Percentiles rank a stretch among this genome's conserved stretches.
These are phyloP conservation scores for Boechera divaricarpa DNA, from an alignment of 345 rosid genomes.

Conservation along the genomic window DNA sequence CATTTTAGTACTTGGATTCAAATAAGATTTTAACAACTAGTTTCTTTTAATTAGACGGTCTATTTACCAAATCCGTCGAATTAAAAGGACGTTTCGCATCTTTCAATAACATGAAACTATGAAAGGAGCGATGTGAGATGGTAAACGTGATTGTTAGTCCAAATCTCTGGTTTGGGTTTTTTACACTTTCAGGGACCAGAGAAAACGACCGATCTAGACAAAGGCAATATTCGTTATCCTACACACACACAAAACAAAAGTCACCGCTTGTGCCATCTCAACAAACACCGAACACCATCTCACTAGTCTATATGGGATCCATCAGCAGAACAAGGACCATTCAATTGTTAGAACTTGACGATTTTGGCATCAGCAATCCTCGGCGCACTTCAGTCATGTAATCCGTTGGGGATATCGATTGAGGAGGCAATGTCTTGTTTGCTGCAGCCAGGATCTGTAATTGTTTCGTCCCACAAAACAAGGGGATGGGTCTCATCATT, in stretches of 20 bases:
- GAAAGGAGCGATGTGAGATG: not conserved
- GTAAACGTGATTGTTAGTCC: conserved; percentile 25
- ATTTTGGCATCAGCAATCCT: conserved; percentile 39
- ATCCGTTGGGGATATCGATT: conserved; percentile 14
- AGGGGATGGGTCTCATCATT: conserved; percentile 18
- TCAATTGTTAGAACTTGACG: conserved; percentile 30
- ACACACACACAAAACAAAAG: conserved; percentile 15
- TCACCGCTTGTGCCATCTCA: conserved; percentile 23
- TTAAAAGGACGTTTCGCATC: not conserved
- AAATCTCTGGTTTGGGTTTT: conserved; percentile 37
- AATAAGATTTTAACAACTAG: not conserved
- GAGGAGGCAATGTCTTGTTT: conserved; percentile 36
- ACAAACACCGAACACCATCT: conserved; percentile 31
- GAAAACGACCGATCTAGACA: conserved; percentile 20
- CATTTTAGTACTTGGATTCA: not conserved
- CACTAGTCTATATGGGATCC: conserved; percentile 11
- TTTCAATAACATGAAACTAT: not conserved
- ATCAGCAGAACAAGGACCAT: conserved; percentile 20
- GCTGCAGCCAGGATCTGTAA: conserved; percentile 40
- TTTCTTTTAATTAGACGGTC: not conserved
- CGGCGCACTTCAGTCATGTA: conserved; percentile 32
- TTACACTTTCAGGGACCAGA: conserved; percentile 42
- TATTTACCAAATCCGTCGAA: not conserved
- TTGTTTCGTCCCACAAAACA: conserved; percentile 18
- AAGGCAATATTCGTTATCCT: conserved; percentile 13